These are phyloP conservation scores for Colletotrichum sojae DNA, from an alignment of 2,329 filamentous ascomycete species.

Conservation along the genomic window DNA sequence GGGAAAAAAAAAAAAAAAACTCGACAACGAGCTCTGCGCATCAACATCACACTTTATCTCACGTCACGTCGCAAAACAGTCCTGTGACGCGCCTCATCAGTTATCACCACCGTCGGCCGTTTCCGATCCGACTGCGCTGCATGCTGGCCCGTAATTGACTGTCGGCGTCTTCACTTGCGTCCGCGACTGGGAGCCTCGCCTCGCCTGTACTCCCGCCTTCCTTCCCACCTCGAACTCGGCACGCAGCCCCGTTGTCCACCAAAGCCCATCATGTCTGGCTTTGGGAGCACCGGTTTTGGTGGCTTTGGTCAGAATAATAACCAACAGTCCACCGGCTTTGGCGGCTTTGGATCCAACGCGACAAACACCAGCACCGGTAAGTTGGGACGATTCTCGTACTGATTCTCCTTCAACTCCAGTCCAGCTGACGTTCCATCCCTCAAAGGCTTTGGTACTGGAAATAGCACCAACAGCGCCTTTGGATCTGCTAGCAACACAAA, in stretches of 20 bases:
- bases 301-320: slow-evolving; percentile 74
- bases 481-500: slow-evolving; percentile 53
- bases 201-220: slow-evolving; percentile 6
- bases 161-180: slow-evolving; percentile 28
- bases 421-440: slow-evolving; percentile 28
- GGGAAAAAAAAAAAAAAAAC: slow-evolving; percentile 36
- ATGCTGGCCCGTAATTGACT: slow-evolving; percentile 36
- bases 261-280: slow-evolving; percentile 63
- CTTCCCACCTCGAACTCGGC: neutral
- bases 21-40: slow-evolving; percentile 22
- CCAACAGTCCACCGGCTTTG: slow-evolving; percentile 64
- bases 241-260: neutral
- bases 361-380: slow-evolving; percentile 63
- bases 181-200: slow-evolving; percentile 11
- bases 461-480: slow-evolving; percentile 58
- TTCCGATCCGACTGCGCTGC: slow-evolving; percentile 25
- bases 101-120: slow-evolving; percentile 25
- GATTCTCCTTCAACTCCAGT: slow-evolving; percentile 27
- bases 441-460: slow-evolving; percentile 57
- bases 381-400: slow-evolving; percentile 47
- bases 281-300: slow-evolving; percentile 64
- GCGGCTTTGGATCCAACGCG: slow-evolving; percentile 67
- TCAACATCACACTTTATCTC: slow-evolving; percentile 3
- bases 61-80: slow-evolving; percentile 33
- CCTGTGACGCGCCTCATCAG: slow-evolving; percentile 25